phyloP scores from a whole-genome alignment of 2,329 filamentous ascomycete species.

The Dactylellina haptotyla region DNA sequence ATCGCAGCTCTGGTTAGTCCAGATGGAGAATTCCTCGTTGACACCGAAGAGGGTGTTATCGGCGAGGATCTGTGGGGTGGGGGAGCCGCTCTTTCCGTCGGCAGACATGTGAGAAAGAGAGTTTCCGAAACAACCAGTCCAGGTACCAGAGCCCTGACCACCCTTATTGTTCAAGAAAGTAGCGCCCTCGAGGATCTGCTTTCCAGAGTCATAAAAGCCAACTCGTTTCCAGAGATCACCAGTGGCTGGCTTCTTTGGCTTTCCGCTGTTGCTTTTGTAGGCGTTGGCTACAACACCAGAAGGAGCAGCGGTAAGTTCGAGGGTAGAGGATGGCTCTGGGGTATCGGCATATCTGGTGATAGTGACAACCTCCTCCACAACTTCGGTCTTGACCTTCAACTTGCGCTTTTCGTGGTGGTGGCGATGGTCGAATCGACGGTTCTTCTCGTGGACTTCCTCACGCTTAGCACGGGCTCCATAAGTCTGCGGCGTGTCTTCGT shows the following conservation, averaged over 20 bases:
- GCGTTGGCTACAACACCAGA: constrained; percentile 44
- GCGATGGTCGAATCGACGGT: constrained; percentile 34
- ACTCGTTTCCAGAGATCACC: constrained; percentile 29
- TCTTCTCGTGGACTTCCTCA: constrained; percentile 22
- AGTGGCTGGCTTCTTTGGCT: constrained; percentile 28
- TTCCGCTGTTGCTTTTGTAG: constrained; percentile 15
- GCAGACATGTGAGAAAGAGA: constrained; percentile 69
- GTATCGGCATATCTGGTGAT: constrained; percentile 39
- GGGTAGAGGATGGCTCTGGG: constrained; percentile 20
- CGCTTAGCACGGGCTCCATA: constrained; percentile 33
- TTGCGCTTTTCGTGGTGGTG: constrained; percentile 40
- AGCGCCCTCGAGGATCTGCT: constrained; percentile 21
- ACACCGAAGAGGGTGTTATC: constrained; percentile 65
- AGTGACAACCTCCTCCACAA: constrained; percentile 37
- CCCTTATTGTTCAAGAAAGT: constrained; percentile 54
- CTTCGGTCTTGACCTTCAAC: constrained; percentile 42
- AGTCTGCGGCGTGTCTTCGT: constrained; percentile 18
- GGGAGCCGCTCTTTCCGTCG: constrained; percentile 64
- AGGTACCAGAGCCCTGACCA: constrained; percentile 32
- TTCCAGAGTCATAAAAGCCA: constrained; percentile 40
- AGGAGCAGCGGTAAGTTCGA: not conserved
- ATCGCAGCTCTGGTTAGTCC: constrained; percentile 66
- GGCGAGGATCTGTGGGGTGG: constrained; percentile 65
- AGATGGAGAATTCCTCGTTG: constrained; percentile 66
- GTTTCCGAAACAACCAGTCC: constrained; percentile 66